Evolutionary conservation across 2,329 filamentous ascomycete genomes (phyloP), one percentile per base, ranked within the genome.

Genomic region (Fusarium coffeatum): DNA sequence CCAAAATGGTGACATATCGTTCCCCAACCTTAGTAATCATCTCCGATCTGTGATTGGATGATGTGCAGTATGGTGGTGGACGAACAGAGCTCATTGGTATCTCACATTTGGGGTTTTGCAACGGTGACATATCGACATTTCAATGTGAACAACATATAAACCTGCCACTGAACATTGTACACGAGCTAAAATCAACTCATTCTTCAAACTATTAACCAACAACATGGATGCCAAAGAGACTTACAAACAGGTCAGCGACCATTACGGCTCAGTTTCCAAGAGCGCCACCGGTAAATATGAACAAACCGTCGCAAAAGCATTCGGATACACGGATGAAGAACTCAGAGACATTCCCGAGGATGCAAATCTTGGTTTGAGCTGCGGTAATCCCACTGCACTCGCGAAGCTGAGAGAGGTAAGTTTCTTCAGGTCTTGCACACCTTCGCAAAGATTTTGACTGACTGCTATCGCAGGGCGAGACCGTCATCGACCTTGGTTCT

Each of bases 401-500:
- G 59, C 62, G 2, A 37, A 54, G 2, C 27, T 65, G 6, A 12
- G 25, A 5, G 40, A 64, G 23, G 62, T 59, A 20, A 2, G 16
- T 15, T 8, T 1, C 4, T 5, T 13, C 2, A 5, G 1, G 1
- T 2, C 15, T 5, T 9, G 1, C 3, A 5, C 0, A 6, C 3
- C 7, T 9, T 2, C 0, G 8, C 3, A 3, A 0, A 16, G 0
- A 20, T 8, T 3, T 7, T 6, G 0, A 3, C 20, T 20, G 3
- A 25, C 12, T 20, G 1, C 1, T 9, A 5, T 1, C 1, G 4
- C 2, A 65, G 62, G 59, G 59, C 2, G 62, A 65, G 5, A 50
- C 22, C 1, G 59, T 64, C 0, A 16, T 65, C 8, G 62, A 65
- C 6, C 41, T 65, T 5, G 62, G 62, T 6, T 59, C 51, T 6